phyloP scores from a whole-genome alignment of 192 early-diverging fungal genomes.

The Backusella australiensis region DNA sequence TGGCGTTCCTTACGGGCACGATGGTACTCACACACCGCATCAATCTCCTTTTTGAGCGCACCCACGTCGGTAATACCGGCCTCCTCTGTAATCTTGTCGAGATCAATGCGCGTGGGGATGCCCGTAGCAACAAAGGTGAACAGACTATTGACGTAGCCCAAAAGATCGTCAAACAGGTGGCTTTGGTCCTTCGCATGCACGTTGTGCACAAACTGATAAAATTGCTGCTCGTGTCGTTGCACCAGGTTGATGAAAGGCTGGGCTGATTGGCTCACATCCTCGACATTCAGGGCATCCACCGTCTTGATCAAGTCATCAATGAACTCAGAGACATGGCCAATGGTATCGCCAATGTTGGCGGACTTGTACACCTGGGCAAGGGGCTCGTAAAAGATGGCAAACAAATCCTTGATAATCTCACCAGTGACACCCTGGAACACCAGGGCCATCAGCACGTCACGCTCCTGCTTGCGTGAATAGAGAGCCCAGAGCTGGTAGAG shows the following conservation, averaged over 20 bases:
- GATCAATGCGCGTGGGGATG: constrained; percentile 24
- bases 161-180: constrained; percentile 45
- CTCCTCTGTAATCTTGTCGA: constrained; percentile 28
- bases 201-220: constrained; percentile 55
- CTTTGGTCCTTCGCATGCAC: constrained; percentile 47
- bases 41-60: constrained; percentile 31
- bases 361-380: constrained; percentile 54
- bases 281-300: constrained; percentile 44
- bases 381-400: constrained; percentile 58
- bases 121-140: constrained; percentile 42
- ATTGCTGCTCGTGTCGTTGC: constrained; percentile 44
- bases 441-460: constrained; percentile 46
- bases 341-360: constrained; percentile 53
- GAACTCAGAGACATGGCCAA: constrained; percentile 47
- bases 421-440: constrained; percentile 53
- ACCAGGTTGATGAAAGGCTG: constrained; percentile 47
- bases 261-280: constrained; percentile 29
- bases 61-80: constrained; percentile 25
- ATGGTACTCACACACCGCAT: constrained; percentile 28
- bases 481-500: constrained; percentile 46
- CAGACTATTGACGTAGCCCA: constrained; percentile 43
- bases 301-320: constrained; percentile 53
- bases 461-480: constrained; percentile 48
- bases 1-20: constrained; percentile 33
- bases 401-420: constrained; percentile 51